These are phyloP conservation scores for Arthrocladium fulminans DNA, from an alignment of 2,329 filamentous ascomycete genomes.

Conservation along the genomic window DNA sequence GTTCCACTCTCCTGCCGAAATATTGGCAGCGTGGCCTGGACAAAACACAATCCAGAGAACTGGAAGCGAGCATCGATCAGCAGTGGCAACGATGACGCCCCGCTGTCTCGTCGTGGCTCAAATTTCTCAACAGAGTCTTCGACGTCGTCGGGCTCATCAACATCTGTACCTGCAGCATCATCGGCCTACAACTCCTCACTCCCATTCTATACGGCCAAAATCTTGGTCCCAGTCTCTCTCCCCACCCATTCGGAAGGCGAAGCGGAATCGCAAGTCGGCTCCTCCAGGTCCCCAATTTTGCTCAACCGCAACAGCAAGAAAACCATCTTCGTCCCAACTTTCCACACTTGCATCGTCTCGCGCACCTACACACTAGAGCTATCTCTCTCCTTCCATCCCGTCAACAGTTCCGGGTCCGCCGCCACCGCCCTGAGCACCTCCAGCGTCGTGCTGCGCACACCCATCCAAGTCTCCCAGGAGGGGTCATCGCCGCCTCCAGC, in stretches of 20 bases:
- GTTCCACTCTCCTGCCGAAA: conserved; percentile 47
- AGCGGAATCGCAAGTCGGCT: conserved; percentile 9
- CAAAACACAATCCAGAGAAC: conserved; percentile 34
- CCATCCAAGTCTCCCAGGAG: conserved; percentile 33
- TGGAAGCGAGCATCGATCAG: conserved; percentile 22
- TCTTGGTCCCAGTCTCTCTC: conserved; percentile 57
- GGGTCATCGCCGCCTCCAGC: conserved; percentile 12
- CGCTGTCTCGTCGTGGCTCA: conserved; percentile 10
- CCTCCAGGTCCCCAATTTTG: not conserved
- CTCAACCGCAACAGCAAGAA: conserved; percentile 21
- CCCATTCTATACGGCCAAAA: conserved; percentile 52
- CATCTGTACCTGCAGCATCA: conserved; percentile 24
- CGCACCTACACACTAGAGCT: conserved; percentile 55
- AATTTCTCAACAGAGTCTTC: conserved; percentile 22
- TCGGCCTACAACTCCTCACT: conserved; percentile 32
- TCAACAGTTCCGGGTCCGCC: conserved; percentile 35
- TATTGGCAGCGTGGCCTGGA: conserved; percentile 50
- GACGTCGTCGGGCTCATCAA: conserved; percentile 20
- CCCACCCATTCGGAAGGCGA: conserved; percentile 24
- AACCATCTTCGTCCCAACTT: conserved; percentile 59
- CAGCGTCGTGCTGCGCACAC: conserved; percentile 33
- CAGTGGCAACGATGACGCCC: not conserved
- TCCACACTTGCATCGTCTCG: conserved; percentile 60
- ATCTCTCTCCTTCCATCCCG: conserved; percentile 43
- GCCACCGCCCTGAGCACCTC: conserved; percentile 29